These are phyloP conservation scores for Basipetospora chlamydospora DNA, from an alignment of 2,329 filamentous ascomycete genomes.

Conservation along the genomic window DNA sequence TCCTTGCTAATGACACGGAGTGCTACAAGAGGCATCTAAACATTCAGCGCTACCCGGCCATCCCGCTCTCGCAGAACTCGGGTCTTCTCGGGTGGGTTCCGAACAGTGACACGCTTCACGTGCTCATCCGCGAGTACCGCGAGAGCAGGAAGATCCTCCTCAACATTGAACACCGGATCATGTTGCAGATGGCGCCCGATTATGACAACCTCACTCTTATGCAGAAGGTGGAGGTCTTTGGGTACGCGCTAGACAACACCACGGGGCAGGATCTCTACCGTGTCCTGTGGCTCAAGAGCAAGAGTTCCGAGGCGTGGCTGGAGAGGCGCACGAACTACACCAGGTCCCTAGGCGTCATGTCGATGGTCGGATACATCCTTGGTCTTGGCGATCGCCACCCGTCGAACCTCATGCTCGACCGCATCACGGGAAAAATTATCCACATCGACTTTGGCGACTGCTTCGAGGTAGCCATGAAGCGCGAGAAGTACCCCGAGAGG, in stretches of 20 bases:
- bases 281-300: constrained; percentile 96
- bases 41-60: constrained; percentile 92
- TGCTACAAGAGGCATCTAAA: constrained; percentile 94
- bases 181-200: constrained; percentile 99
- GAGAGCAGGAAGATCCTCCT: constrained; percentile 94
- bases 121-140: constrained; percentile 92
- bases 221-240: constrained; percentile 99
- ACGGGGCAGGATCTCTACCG: constrained; percentile 97
- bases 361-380: constrained; percentile 99
- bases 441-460: constrained; percentile 99
- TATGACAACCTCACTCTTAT: constrained; percentile 97
- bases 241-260: constrained; percentile 97
- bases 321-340: constrained; percentile 98
- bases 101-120: constrained; percentile 93
- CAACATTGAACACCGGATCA: constrained; percentile 98
- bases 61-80: constrained; percentile 90
- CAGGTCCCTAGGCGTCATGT: constrained; percentile 93
- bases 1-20: constrained; percentile 85
- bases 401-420: constrained; percentile 94
- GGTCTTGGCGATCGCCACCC: constrained; percentile 93
- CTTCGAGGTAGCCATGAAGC: constrained; percentile 98
- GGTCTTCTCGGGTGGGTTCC: constrained; percentile 92
- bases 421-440: constrained; percentile 88
- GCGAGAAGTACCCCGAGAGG: constrained; percentile 95
- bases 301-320: constrained; percentile 94